phyloP scores from a whole-genome alignment of 148 eudicot species.

The Dysphania ambrosioides region DNA sequence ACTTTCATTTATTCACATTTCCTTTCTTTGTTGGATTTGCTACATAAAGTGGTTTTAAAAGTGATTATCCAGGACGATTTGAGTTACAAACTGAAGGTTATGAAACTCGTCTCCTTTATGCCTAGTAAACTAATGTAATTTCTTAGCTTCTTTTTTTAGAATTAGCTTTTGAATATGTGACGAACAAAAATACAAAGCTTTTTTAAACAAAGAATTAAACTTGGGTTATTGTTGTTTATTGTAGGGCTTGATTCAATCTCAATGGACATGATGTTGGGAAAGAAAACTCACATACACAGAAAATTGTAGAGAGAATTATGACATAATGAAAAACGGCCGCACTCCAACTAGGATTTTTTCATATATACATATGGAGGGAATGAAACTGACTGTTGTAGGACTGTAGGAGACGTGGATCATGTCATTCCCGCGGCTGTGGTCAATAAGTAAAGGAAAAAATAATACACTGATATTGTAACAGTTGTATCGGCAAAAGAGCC shows the following conservation, averaged over 20 bases:
- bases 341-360: too few species aligned
- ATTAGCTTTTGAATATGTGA: not conserved
- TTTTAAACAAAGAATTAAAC: too few species aligned
- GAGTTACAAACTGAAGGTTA: slow-evolving; percentile 52
- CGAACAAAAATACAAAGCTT: too few species aligned
- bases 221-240: not conserved
- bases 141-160: not conserved
- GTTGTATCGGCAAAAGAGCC: slow-evolving; percentile 57
- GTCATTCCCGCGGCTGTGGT: slow-evolving; percentile 39
- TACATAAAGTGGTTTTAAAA: slow-evolving; percentile 30
- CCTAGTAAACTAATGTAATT: slow-evolving; percentile 31
- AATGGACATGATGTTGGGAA: slow-evolving; percentile 42
- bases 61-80: slow-evolving; percentile 45
- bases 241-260: slow-evolving; percentile 63
- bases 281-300: too few species aligned
- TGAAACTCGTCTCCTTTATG: slow-evolving; percentile 50
- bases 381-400: slow-evolving; percentile 52
- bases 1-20: not conserved
- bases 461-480: slow-evolving; percentile 37
- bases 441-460: slow-evolving; percentile 47
- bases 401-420: slow-evolving; percentile 56
- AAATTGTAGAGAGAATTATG: too few species aligned
- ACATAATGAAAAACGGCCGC: too few species aligned
- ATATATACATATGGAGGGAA: too few species aligned
- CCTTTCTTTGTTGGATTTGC: not conserved